phyloP scores from a whole-genome alignment of 83 land plant species.

The Larix sibirica region DNA sequence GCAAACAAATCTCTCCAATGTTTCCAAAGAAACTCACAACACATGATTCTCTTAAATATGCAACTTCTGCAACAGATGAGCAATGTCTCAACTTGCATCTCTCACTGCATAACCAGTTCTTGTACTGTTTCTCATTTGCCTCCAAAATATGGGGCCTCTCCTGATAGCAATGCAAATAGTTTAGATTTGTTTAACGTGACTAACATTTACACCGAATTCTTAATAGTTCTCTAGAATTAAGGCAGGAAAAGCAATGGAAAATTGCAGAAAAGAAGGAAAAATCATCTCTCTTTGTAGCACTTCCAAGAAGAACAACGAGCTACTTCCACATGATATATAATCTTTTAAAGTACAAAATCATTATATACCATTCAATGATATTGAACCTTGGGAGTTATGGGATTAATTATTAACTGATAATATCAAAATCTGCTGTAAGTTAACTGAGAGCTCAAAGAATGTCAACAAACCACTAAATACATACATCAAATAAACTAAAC shows the following conservation, averaged over 20 bases:
- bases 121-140: conserved; percentile 5
- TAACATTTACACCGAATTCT: background rate
- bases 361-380: background rate
- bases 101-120: conserved; percentile 10
- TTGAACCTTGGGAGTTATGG: background rate
- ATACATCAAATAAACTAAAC: background rate
- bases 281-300: background rate
- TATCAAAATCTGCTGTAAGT: background rate
- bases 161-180: conserved; percentile 7
- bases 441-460: background rate
- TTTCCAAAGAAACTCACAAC: conserved; percentile 16
- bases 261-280: background rate
- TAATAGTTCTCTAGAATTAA: background rate
- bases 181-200: background rate
- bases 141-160: background rate
- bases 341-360: background rate
- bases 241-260: background rate
- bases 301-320: background rate
- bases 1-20: conserved; percentile 18
- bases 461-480: background rate
- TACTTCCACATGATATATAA: background rate
- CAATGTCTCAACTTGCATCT: conserved; percentile 4
- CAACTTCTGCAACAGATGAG: conserved; percentile 11
- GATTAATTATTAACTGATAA: background rate
- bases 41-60: background rate